Percentiles rank a stretch among this genome's conserved stretches.
Conservation (phyloP, 192 early-diverging fungal species). For the Geranomyces variabilis region DNA sequence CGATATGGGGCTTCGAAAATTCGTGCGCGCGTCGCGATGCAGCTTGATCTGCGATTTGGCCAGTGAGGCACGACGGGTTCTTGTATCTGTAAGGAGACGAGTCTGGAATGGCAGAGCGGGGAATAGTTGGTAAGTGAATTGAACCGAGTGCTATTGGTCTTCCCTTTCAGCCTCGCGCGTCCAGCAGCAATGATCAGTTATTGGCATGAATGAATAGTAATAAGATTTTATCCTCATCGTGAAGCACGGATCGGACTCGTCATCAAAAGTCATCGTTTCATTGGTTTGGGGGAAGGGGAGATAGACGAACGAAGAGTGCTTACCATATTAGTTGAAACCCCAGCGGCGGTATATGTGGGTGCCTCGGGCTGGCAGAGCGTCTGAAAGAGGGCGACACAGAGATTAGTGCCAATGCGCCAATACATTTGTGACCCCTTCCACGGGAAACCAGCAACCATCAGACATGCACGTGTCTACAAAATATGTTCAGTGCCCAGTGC, state of each 20-base stretch:
- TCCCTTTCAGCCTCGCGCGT: neutral
- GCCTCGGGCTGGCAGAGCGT: no score
- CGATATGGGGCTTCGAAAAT: neutral
- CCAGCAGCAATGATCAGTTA: constrained; percentile 22
- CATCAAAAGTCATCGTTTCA: constrained; percentile 31
- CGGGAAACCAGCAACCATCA: constrained; percentile 6
- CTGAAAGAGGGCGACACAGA: no score
- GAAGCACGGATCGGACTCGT: constrained; percentile 41
- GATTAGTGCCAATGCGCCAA: no score
- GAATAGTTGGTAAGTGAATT: neutral
- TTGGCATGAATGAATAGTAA: constrained; percentile 37
- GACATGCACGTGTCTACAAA: constrained; percentile 14
- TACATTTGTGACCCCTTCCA: no score
- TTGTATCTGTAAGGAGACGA: neutral
- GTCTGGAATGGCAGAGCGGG: neutral
- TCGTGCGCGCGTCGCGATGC: neutral
- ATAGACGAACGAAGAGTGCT: no score
- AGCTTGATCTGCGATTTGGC: neutral
- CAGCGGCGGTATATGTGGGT: no score
- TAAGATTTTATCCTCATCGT: constrained; percentile 28
- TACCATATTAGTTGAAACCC: no score
- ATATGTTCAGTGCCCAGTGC: constrained; percentile 38
- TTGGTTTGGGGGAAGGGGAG: neutral
- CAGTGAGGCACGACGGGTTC: neutral
- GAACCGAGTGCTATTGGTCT: neutral